phyloP scores from a whole-genome alignment of 306 rosid species.

The Mimosa bimucronata region DNA sequence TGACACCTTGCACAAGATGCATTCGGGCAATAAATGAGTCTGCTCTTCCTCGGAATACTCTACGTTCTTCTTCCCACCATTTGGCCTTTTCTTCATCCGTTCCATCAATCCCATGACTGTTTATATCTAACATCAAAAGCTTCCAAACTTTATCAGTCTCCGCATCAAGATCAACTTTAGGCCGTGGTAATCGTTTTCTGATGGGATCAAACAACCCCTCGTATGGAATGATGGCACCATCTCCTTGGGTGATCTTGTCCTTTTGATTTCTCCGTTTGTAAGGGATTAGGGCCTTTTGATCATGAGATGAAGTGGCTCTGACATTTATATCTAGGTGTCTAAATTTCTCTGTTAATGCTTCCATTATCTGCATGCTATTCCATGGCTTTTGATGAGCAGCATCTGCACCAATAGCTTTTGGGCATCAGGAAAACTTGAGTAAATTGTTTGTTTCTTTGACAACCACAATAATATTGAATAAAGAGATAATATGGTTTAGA shows the following conservation, averaged over 20 bases:
- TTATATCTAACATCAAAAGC: constrained; percentile 85
- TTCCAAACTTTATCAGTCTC: constrained; percentile 96
- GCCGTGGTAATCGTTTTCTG: constrained; percentile 74
- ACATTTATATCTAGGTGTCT: constrained; percentile 53
- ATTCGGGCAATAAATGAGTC: constrained; percentile 94
- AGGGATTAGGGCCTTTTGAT: constrained; percentile 60
- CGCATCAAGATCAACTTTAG: constrained; percentile 90
- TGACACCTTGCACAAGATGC: constrained; percentile 99
- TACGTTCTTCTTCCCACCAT: constrained; percentile 99
- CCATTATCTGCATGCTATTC: constrained; percentile 43
- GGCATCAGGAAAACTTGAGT: constrained; percentile 27
- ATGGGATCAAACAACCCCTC: constrained; percentile 55
- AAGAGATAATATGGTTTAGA: constrained; percentile 14
- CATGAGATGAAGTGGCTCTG: constrained; percentile 46
- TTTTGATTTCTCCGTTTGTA: constrained; percentile 49
- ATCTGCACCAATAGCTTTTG: constrained; percentile 50
- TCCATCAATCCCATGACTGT: constrained; percentile 90
- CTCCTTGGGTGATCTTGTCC: constrained; percentile 50
- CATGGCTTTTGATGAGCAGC: constrained; percentile 35
- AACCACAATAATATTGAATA: constrained; percentile 18
- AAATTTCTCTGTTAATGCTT: constrained; percentile 56
- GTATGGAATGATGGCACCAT: constrained; percentile 66
- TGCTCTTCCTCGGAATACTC: constrained; percentile 85
- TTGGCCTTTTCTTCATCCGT: constrained; percentile 79
- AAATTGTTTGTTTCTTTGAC: constrained; percentile 28